Conservation (phyloP, 805 yeast genomes). For the Lipomyces kockii region DNA sequence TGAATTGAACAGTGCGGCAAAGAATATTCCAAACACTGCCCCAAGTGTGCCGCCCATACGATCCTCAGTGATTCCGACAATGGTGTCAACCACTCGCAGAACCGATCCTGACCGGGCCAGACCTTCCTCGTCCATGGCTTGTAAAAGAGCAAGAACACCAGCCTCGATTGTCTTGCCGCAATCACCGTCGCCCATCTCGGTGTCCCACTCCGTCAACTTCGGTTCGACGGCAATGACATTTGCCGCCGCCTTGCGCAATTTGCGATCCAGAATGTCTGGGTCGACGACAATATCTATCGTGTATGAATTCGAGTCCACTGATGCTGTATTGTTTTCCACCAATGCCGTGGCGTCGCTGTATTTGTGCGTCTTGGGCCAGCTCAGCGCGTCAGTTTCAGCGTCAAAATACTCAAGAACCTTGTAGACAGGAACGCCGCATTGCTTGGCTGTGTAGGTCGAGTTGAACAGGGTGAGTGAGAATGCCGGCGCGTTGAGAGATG, state of each 20-base stretch:
- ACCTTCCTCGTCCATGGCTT: constrained; percentile 52
- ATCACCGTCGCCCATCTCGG: constrained; percentile 93
- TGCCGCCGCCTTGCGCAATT: constrained; percentile 56
- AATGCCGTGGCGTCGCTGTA: neutral
- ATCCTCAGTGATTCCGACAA: constrained; percentile 77
- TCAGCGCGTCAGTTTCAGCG: constrained; percentile 18
- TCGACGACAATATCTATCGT: constrained; percentile 16
- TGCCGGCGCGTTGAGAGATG: constrained; percentile 91
- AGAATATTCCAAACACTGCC: constrained; percentile 82
- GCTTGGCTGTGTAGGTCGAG: constrained; percentile 47
- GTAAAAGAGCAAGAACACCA: constrained; percentile 74
- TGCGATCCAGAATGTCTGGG: constrained; percentile 24
- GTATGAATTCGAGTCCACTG: neutral
- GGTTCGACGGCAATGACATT: constrained; percentile 69
- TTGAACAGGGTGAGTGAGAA: constrained; percentile 83
- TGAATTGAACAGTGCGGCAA: constrained; percentile 66
- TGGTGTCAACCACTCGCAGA: constrained; percentile 44
- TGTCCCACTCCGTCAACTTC: constrained; percentile 78
- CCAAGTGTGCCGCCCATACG: constrained; percentile 96
- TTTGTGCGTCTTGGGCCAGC: constrained; percentile 18
- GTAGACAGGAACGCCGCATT: constrained; percentile 8
- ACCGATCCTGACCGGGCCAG: constrained; percentile 62
- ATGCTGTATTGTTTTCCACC: neutral
- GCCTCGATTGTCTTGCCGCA: constrained; percentile 87
- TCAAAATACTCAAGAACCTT: constrained; percentile 20